Evolutionary conservation across 768 basidiomycete species (phyloP).

Genomic region (Hebeloma cylindrosporum): DNA sequence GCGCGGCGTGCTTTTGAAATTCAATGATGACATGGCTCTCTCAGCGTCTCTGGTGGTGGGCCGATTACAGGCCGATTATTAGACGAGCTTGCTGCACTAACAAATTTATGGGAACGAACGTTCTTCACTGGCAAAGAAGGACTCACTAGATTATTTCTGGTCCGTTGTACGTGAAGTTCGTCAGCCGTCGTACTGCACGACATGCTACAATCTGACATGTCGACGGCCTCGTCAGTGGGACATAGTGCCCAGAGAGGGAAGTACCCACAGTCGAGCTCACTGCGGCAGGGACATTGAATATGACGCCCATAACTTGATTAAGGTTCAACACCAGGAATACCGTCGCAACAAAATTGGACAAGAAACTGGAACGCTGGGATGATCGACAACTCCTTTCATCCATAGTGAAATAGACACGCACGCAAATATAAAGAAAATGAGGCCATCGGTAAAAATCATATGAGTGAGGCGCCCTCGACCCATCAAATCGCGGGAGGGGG

Average conservation of each 20-base stretch:
- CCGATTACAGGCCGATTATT: slow-evolving; percentile 27
- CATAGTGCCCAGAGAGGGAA: not conserved
- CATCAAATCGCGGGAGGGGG: slow-evolving; percentile 18
- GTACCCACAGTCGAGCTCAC: slow-evolving; percentile 48
- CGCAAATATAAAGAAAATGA: slow-evolving; percentile 78
- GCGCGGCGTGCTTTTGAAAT: slow-evolving; percentile 16
- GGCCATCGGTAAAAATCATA: slow-evolving; percentile 69
- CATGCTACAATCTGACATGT: slow-evolving; percentile 52
- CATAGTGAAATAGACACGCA: slow-evolving; percentile 32
- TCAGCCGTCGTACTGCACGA: slow-evolving; percentile 58
- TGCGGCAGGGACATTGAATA: slow-evolving; percentile 67
- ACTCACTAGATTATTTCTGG: slow-evolving; percentile 51
- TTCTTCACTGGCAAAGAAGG: not conserved
- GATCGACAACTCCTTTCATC: not conserved
- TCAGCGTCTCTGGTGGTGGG: slow-evolving; percentile 10
- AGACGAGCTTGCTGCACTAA: slow-evolving; percentile 26
- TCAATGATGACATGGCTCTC: slow-evolving; percentile 24
- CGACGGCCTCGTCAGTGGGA: not conserved
- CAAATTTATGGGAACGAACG: not conserved
- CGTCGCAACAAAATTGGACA: slow-evolving; percentile 45
- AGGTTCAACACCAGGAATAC: slow-evolving; percentile 66
- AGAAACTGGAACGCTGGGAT: slow-evolving; percentile 34
- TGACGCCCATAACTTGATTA: slow-evolving; percentile 65
- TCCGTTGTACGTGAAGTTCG: slow-evolving; percentile 44
- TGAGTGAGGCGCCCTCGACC: slow-evolving; percentile 50